These are phyloP conservation scores for Naganishia friedmannii DNA, from an alignment of 768 basidiomycete species.

Conservation along the genomic window DNA sequence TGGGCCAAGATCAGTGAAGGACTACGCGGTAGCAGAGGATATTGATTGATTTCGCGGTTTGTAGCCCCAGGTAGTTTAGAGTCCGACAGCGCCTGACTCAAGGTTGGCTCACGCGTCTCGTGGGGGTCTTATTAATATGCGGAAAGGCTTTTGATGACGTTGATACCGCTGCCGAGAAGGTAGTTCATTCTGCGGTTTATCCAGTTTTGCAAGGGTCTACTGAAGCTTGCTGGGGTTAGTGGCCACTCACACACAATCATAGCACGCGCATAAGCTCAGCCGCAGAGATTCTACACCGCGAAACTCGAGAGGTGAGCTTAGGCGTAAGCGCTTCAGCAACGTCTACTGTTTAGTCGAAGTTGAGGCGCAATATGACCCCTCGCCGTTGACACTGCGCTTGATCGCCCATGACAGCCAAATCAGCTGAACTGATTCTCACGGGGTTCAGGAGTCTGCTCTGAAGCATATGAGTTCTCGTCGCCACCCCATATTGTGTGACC, in stretches of 20 bases:
- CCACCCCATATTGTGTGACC: too few relatives aligned
- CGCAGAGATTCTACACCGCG: too few relatives aligned
- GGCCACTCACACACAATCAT: background rate
- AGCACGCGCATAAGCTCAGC: too few relatives aligned
- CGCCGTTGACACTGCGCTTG: background rate
- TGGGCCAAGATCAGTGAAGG: background rate
- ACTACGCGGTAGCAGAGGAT: background rate
- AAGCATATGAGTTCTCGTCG: too few relatives aligned
- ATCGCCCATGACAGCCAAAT: background rate
- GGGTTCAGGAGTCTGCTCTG: too few relatives aligned
- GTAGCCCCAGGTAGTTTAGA: background rate
- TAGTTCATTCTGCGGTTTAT: background rate
- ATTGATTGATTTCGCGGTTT: conserved; percentile 12
- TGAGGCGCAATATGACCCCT: background rate
- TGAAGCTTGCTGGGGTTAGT: background rate
- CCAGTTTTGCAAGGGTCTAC: background rate
- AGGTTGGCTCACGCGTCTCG: conserved; percentile 11
- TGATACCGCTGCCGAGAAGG: background rate
- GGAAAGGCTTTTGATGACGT: background rate
- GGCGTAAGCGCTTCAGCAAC: background rate
- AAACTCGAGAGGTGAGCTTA: background rate
- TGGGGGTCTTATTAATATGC: background rate
- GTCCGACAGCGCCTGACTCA: conserved; percentile 5
- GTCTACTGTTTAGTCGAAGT: background rate
- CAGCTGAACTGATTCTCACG: background rate